These are phyloP conservation scores for Claviceps citrina DNA, from an alignment of 2,329 filamentous ascomycete genomes.

Conservation along the genomic window DNA sequence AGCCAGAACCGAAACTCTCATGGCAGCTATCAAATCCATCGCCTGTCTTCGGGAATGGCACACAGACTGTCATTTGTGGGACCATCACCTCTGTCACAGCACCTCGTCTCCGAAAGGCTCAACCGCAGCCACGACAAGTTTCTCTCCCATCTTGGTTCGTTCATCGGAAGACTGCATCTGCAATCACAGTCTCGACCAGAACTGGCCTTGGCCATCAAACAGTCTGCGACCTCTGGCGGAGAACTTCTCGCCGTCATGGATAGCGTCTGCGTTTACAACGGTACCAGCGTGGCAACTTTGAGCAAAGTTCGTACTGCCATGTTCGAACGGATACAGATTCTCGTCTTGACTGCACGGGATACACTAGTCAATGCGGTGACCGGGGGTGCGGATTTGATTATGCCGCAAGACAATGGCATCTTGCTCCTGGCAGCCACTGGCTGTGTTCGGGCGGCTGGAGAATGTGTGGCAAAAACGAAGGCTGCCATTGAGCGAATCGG, in stretches of 20 bases:
- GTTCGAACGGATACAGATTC: constrained; percentile 63
- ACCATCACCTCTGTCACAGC: constrained; percentile 46
- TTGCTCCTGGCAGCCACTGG: constrained; percentile 67
- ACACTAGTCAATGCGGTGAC: constrained; percentile 55
- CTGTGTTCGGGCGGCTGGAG: constrained; percentile 79
- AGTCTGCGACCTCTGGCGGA: constrained; percentile 68
- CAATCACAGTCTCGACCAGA: constrained; percentile 84
- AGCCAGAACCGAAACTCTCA: constrained; percentile 23
- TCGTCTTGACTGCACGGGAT: constrained; percentile 68
- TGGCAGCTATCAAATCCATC: constrained; percentile 24
- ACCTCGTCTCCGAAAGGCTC: constrained; percentile 71
- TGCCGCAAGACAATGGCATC: constrained; percentile 62
- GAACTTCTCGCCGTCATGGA: constrained; percentile 68
- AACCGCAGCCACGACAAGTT: constrained; percentile 73
- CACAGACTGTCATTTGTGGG: constrained; percentile 68
- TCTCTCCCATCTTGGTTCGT: constrained; percentile 77
- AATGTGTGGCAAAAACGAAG: constrained; percentile 78
- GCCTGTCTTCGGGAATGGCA: constrained; percentile 40
- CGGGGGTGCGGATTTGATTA: constrained; percentile 62
- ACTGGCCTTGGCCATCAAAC: constrained; percentile 65
- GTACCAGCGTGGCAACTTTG: constrained; percentile 49
- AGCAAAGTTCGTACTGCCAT: constrained; percentile 57
- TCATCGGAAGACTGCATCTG: constrained; percentile 77
- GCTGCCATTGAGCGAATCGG: constrained; percentile 75
- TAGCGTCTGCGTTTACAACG: constrained; percentile 64